Base-by-base conservation (phyloP, 2,329 filamentous ascomycete genomes). In the Fusarium luffae region DNA sequence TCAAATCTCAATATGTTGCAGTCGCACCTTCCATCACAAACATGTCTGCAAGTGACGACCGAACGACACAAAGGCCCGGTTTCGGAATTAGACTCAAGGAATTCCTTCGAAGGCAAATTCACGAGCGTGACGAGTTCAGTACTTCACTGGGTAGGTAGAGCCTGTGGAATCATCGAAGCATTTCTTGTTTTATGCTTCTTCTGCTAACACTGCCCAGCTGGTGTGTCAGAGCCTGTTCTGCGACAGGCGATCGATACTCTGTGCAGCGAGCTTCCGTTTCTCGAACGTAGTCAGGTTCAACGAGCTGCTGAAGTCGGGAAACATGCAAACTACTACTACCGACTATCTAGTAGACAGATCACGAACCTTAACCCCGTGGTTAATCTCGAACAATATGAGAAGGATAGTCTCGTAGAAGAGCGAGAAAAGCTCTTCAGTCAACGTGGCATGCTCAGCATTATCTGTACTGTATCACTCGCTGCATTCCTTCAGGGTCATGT, bases 401-500 rank as follows among this genome's bases (percentile, higher is more conserved):
- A 59, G 19, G 46, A 52, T 4, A 49, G 51, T 12, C 51, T 64
- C 0, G 25, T 66, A 10, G 60, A 41, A n/a, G 59, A 71, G 66
- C 78, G 76, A 32, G 80, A 83, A 51, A 73, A 75, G 1, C 71
- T 81, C 0, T 66, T 68, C 19, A 62, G 57, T 4, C 57, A 72
- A 30, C 34, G 59, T 5, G 70, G 70, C 5, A 73, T 73, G 59
- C 54, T 67, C 16, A 47, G 59, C 27, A 57, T 73, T 12, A 73
- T 73, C 25, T 57, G 37, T 44, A 82, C 80, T 4, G 81, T 83
- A 5, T 80, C 79, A 1, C 75, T 83, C 0, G 80, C 81, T 3
- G 82, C 81, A 0, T 82, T 83, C 34, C 73, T 83, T 1, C 81
- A 83, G 55, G 82, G 82, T 13, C 79, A 80, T 23, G 81, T 83